Conservation (phyloP, 2,329 filamentous ascomycete genomes). For the Cladosporium colombiae region DNA sequence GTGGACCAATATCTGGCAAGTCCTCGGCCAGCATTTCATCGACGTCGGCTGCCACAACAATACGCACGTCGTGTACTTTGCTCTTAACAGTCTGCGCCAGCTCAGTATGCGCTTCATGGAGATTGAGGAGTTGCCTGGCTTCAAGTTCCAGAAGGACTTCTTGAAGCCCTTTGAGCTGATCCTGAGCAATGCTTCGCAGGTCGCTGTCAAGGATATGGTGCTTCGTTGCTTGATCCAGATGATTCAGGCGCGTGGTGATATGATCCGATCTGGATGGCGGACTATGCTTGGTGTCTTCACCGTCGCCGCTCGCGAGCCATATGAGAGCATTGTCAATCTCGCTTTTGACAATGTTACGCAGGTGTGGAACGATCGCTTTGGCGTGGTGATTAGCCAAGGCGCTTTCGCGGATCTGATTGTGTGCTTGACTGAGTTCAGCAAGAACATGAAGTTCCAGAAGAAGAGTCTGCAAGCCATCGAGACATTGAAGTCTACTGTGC, state of each 20-base stretch:
- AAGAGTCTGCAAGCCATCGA: constrained; percentile 97
- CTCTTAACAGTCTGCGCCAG: constrained; percentile 90
- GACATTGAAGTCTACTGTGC: constrained; percentile 87
- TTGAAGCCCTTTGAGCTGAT: constrained; percentile 98
- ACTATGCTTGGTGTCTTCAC: constrained; percentile 99
- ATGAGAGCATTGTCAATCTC: constrained; percentile 93
- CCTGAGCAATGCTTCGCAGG: constrained; percentile 85
- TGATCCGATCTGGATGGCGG: constrained; percentile 96
- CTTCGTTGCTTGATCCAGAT: constrained; percentile 96
- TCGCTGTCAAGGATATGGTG: constrained; percentile 96
- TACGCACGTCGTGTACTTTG: constrained; percentile 95
- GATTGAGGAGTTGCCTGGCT: constrained; percentile 93
- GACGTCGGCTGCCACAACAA: constrained; percentile 95
- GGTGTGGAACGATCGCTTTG: constrained; percentile 93
- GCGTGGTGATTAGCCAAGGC: constrained; percentile 92
- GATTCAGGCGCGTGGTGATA: constrained; percentile 95
- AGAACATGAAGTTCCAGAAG: constrained; percentile 98
- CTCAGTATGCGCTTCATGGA: constrained; percentile 99
- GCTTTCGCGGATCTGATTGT: constrained; percentile 96
- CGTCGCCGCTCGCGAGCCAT: constrained; percentile 86
- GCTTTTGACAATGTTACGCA: constrained; percentile 96
- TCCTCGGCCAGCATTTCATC: constrained; percentile 98
- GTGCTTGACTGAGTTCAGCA: constrained; percentile 96
- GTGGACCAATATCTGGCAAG: constrained; percentile 96
- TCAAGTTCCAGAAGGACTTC: constrained; percentile 99